A percentile compares a stretch with the other conserved stretches of the same genome.
These are phyloP conservation scores for Calocybe gangraenosa DNA, from an alignment of 768 basidiomycete species.

Conservation along the genomic window DNA sequence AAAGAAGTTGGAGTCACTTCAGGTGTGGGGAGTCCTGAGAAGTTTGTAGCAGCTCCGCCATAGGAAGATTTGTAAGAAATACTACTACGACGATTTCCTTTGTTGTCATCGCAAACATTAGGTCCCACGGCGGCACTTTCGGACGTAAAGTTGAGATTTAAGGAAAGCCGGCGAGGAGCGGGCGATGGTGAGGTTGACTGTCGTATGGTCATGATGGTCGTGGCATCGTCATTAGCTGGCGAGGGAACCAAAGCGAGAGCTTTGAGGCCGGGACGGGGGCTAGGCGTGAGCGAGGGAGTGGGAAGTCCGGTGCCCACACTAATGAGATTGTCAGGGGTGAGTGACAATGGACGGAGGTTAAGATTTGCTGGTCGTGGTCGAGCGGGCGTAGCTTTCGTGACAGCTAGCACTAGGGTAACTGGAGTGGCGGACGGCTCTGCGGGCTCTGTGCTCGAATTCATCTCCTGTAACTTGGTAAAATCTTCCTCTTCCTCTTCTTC, in stretches of 20 bases:
- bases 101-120: constrained; percentile 26
- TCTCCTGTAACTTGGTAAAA: constrained; percentile 12
- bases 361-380: constrained; percentile 65
- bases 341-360: constrained; percentile 67
- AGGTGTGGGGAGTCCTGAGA: constrained; percentile 60
- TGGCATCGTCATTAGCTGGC: constrained; percentile 25
- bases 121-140: constrained; percentile 21
- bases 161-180: constrained; percentile 27
- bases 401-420: constrained; percentile 26
- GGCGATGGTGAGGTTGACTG: constrained; percentile 27
- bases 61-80: constrained; percentile 68
- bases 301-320: constrained; percentile 36
- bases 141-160: constrained; percentile 31
- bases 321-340: constrained; percentile 51
- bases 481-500: constrained; percentile 78
- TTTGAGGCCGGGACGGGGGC: constrained; percentile 43
- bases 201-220: constrained; percentile 24
- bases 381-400: constrained; percentile 32
- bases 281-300: constrained; percentile 53
- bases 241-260: constrained; percentile 45
- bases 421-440: constrained; percentile 23
- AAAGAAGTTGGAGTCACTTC: constrained; percentile 65
- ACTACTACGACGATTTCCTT: constrained; percentile 55
- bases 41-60: constrained; percentile 24
- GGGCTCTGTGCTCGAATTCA: constrained; percentile 19